Conservation (phyloP, 805 yeast species). For the Sugiyamaella boreocaroliniensis region DNA sequence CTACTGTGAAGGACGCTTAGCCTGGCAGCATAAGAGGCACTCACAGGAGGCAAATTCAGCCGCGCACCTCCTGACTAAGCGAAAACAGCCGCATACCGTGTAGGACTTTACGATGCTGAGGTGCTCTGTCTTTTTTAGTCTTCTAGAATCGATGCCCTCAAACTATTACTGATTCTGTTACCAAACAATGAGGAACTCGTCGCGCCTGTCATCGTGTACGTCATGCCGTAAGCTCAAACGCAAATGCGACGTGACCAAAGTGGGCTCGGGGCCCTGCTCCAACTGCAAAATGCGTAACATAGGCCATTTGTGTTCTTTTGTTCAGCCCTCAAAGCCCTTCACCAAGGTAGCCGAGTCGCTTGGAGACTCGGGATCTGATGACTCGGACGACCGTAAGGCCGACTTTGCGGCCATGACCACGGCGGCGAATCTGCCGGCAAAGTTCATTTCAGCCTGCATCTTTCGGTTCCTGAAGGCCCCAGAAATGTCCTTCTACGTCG, state of each 20-base stretch:
- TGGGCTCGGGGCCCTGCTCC: conserved; percentile 7
- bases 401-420: background rate
- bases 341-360: background rate
- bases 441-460: conserved; percentile 6
- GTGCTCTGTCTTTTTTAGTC: too few relatives aligned
- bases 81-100: too few relatives aligned
- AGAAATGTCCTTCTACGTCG: conserved; percentile 3
- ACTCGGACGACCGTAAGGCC: background rate
- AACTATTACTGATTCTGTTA: too few relatives aligned
- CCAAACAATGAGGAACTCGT: conserved; percentile 1
- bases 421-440: background rate
- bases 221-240: conserved; percentile 8
- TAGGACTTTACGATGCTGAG: too few relatives aligned
- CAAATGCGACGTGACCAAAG: conserved; percentile 6
- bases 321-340: background rate
- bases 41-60: too few relatives aligned
- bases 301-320: conserved; percentile 7
- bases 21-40: too few relatives aligned
- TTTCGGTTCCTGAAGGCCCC: background rate
- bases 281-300: conserved; percentile 9
- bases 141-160: too few relatives aligned
- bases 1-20: too few relatives aligned
- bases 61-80: too few relatives aligned
- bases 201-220: conserved; percentile 5
- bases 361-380: background rate